Evolutionary conservation across 2,329 filamentous ascomycete species (phyloP), one percentile per base, ranked within the genome.

Genomic region (Knoxdaviesia proteae): DNA sequence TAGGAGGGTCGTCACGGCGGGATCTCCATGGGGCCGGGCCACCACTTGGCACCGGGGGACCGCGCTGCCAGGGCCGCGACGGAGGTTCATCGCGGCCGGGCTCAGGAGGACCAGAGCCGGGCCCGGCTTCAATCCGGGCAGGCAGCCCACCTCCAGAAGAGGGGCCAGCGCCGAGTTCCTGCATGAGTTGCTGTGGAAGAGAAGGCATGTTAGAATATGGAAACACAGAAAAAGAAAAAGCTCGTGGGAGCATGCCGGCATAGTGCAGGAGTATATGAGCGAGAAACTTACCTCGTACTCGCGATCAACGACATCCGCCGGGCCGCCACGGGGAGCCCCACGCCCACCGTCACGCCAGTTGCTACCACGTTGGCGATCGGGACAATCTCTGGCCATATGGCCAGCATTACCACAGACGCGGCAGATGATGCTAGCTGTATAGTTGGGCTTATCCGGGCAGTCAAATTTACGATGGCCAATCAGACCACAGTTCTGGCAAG

Each of bases 381-480:
- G 86, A 72, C 90, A 98, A 63, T 98, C 90, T 52, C 88, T 80
- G 51, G 87, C 90, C 86, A 98, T 94, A 54, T 98, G 90, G 20
- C 90, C 90, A 49, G 90, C 87, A 58, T 96, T 94, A 51, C 90
- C 90, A 64, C 90, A 98, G 53, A 94, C 82, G 54, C 88, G 87
- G 64, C 90, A 98, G 57, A 98, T 96, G 58, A 98, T 96, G 62
- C 86, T 96, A 53, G 90, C 87, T n/a, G 90, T 98, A 63, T 81
- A 96, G 64, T 98, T 98, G 58, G 87, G 84, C 60, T 90, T 84
- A 64, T 98, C 84, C 9, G 90, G 90, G 53, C 90, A 98, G 58
- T 98, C 90, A 59, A 94, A 96, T 64, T 98, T 98, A 62, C 90
- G 80, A 61, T 98, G 90, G 47, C 90, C 90, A 50, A 98, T 98